These are phyloP conservation scores for Russula foetens DNA, from an alignment of 768 basidiomycete species.

Conservation along the genomic window DNA sequence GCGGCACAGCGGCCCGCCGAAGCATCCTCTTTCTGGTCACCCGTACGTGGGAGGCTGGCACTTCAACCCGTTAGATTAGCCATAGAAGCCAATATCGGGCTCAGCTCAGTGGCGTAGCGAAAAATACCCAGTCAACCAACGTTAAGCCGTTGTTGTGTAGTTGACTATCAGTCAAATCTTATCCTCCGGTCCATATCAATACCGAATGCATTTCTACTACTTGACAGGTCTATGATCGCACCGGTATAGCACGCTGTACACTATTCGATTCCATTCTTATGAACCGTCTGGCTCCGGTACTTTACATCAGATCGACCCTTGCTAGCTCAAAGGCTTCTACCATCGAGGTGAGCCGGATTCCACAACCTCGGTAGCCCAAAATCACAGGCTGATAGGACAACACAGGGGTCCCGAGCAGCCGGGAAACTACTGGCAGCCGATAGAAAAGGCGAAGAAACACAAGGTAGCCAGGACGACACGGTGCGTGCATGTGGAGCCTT, in stretches of 20 bases:
- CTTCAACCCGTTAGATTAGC: neutral
- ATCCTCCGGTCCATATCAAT: neutral
- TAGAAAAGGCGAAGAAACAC: neutral
- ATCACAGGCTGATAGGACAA: neutral
- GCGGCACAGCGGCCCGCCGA: slow-evolving; percentile 12
- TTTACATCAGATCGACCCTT: slow-evolving; percentile 15
- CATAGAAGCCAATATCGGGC: neutral
- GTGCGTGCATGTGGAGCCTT: neutral
- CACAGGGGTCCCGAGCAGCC: neutral
- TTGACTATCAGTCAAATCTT: neutral
- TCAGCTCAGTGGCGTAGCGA: neutral
- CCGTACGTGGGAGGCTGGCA: too few species aligned
- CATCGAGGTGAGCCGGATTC: neutral
- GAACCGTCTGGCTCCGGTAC: slow-evolving; percentile 11
- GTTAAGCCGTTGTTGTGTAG: too few species aligned
- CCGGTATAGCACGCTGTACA: too few species aligned
- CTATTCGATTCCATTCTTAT: neutral
- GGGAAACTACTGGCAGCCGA: neutral
- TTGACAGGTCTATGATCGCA: neutral
- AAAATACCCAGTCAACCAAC: neutral
- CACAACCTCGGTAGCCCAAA: neutral
- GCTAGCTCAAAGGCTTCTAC: neutral
- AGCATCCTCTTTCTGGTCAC: neutral
- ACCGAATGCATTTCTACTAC: neutral
- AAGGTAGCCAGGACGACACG: neutral